Evolutionary conservation across 108 stramenopile species (phyloP), one percentile per base, ranked within the genome.

Genomic region (Craspedostauros australis): DNA sequence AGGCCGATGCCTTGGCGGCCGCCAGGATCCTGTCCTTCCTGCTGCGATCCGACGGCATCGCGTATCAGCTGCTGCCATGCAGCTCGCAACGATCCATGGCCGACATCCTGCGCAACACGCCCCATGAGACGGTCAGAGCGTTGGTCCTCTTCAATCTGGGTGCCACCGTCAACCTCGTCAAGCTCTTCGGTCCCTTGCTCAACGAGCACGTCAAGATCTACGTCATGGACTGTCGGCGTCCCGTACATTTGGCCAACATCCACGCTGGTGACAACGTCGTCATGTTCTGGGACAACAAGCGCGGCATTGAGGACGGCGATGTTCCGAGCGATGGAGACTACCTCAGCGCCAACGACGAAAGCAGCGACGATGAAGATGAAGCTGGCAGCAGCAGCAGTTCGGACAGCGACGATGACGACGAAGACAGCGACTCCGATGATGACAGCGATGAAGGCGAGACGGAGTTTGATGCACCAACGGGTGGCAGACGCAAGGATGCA

Each of bases 261-360:
- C 75, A 91, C 44, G 68, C 79, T 0, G 73, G 64, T 4, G 57
- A 69, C 20, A 62, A 75, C 47, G 59, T 91, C 20, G 86, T 87
- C 19, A 48, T 90, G 21, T 87, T 91, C 44, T 58, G 64, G 45
- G 82, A 87, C 66, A 72, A 73, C 18, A 62, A 67, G 23, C 72
- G 76, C 21, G 47, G 67, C 20, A 53, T 58, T 19, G 62, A 70
- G 22, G 82, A 84, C 20, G n/a, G n/a, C n/a, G 54, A 68, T 16
- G 12, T 75, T 67, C 81, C 79, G 9, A 76, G 74, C 30, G 90
- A 91, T 74, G 90, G 90, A 11, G 90, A 91, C 50, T 66, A 87
- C 66, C 54, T 91, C 48, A 84, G 82, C 64, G 90, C 83, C 14
- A 61, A 75, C 18, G 83, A 77, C 26, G 44, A 33, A 21, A 64